Percentiles rank a stretch among this genome's conserved stretches.
Conservation (phyloP, 2,329 filamentous ascomycete species). For the Ceratocystiopsis minuta region DNA sequence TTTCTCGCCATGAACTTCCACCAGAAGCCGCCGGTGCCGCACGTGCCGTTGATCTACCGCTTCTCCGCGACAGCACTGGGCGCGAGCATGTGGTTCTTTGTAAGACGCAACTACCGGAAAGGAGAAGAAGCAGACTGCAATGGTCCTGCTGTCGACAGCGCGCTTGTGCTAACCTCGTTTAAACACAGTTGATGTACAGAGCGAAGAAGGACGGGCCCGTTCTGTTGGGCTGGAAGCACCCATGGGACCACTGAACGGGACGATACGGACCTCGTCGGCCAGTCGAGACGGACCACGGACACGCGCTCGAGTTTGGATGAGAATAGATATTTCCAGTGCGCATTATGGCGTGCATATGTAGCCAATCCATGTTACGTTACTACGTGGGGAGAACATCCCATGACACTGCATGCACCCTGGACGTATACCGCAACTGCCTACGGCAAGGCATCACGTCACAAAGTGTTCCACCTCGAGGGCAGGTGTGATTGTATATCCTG, state of each 20-base stretch:
- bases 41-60: slow-evolving; percentile 51
- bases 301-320: too few species aligned
- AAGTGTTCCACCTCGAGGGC: too few species aligned
- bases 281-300: too few species aligned
- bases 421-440: too few species aligned
- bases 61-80: slow-evolving; percentile 73
- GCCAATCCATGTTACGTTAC: too few species aligned
- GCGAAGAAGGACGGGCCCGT: slow-evolving; percentile 85
- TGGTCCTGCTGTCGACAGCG: too few species aligned
- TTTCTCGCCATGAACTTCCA: slow-evolving; percentile 7
- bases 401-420: too few species aligned
- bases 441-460: too few species aligned
- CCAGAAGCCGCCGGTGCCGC: slow-evolving; percentile 17
- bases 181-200: slow-evolving; percentile 73
- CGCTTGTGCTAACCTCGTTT: slow-evolving; percentile 3
- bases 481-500: too few species aligned
- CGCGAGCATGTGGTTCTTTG: slow-evolving; percentile 99
- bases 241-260: slow-evolving; percentile 67
- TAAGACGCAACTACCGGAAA: slow-evolving; percentile 28
- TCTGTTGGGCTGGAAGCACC: slow-evolving; percentile 84
- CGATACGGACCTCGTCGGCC: neutral
- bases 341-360: neutral
- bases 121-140: slow-evolving; percentile 1
- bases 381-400: too few species aligned
- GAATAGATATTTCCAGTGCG: neutral